A percentile compares a stretch with the other conserved stretches of the same genome.
Evolutionary conservation across 306 rosid genomes (phyloP).

Genomic region (cucumber (Cucumis sativus)): DNA sequence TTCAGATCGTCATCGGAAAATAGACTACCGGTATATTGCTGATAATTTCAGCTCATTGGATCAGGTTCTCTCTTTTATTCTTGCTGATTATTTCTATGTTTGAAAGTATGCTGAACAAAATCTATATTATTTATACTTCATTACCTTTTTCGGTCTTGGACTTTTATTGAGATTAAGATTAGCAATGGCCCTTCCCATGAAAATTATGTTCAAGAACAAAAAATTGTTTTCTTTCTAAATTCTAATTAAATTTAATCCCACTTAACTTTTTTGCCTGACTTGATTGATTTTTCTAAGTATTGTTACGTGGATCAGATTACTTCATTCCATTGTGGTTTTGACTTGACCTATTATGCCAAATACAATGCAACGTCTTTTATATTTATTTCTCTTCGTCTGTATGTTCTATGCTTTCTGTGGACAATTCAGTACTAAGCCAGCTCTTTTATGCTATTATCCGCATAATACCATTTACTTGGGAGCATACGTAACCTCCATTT

Average conservation of each 20-base stretch:
- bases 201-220: neutral
- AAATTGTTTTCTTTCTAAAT: neutral
- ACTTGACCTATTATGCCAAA: neutral
- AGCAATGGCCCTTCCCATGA: neutral
- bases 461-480: neutral
- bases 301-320: neutral
- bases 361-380: neutral
- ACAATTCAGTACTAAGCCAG: neutral
- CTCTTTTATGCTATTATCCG: neutral
- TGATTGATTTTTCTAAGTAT: neutral
- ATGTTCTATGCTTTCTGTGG: neutral
- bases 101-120: neutral
- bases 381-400: neutral
- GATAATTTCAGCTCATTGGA: conserved; percentile 77
- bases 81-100: neutral
- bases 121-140: neutral
- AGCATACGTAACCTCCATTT: neutral
- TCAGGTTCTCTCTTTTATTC: conserved; percentile 34
- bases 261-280: neutral
- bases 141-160: neutral
- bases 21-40: conserved; percentile 31
- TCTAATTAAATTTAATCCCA: neutral
- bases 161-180: neutral
- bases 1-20: conserved; percentile 16
- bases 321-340: neutral